Percentiles rank a stretch among this genome's conserved stretches.
Conservation (phyloP, 2,329 filamentous ascomycete genomes). For the Colletotrichum coccodes region DNA sequence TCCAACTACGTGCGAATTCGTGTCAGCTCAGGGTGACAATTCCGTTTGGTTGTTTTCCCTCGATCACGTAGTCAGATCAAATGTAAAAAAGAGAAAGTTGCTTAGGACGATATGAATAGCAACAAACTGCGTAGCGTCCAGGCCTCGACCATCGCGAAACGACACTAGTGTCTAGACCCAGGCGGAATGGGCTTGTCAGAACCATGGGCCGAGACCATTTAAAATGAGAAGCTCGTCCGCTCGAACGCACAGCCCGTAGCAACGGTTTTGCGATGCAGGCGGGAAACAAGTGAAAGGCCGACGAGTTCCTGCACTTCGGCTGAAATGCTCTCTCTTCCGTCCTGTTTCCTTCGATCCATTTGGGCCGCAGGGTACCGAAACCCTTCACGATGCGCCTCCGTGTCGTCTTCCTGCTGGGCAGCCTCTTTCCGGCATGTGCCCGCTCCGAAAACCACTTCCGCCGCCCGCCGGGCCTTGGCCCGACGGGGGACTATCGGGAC, state of each 20-base stretch:
- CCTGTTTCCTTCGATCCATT: background rate
- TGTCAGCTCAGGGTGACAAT: too few relatives aligned
- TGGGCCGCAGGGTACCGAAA: background rate
- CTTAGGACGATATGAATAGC: background rate
- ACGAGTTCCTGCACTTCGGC: background rate
- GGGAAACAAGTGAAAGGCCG: background rate
- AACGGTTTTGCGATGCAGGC: background rate
- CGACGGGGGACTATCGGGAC: slow-evolving; percentile 34
- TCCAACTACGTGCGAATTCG: too few relatives aligned
- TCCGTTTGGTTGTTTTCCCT: background rate
- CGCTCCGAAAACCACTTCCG: slow-evolving; percentile 2
- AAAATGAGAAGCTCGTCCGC: background rate
- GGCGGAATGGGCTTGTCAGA: background rate
- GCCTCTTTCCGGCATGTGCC: background rate
- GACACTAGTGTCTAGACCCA: background rate
- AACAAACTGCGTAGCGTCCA: background rate
- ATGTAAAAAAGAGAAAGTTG: background rate
- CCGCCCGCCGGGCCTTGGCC: background rate
- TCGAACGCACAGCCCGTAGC: background rate
- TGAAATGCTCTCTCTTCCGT: background rate
- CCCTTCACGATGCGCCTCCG: background rate
- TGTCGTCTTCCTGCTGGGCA: background rate
- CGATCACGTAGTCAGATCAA: too few relatives aligned
- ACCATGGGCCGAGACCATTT: background rate
- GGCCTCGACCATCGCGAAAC: background rate